These are phyloP conservation scores for Lizonia empirigonia DNA, from an alignment of 2,329 filamentous ascomycete genomes.

Conservation along the genomic window DNA sequence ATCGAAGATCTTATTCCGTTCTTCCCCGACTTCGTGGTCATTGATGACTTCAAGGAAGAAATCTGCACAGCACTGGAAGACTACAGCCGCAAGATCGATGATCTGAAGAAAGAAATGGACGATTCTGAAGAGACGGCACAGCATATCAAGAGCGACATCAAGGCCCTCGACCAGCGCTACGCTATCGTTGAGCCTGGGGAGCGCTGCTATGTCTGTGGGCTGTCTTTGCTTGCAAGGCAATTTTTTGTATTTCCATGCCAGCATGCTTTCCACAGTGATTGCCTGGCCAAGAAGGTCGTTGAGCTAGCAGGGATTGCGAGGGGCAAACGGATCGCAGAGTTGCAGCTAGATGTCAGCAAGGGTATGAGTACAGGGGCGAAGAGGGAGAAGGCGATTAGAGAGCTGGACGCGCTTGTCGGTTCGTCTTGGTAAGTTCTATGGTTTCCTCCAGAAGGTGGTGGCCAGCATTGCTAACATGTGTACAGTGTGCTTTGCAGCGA, in stretches of 20 bases:
- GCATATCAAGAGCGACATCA: slow-evolving; percentile 90
- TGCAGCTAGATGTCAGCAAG: slow-evolving; percentile 82
- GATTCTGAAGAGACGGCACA: slow-evolving; percentile 85
- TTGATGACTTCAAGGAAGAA: slow-evolving; percentile 99
- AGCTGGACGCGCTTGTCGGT: slow-evolving; percentile 90
- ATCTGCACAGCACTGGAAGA: slow-evolving; percentile 93
- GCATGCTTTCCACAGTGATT: slow-evolving; percentile 96
- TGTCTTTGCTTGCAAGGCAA: slow-evolving; percentile 85
- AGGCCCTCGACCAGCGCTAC: slow-evolving; percentile 83
- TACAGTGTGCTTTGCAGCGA: slow-evolving; percentile 89
- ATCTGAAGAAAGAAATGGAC: slow-evolving; percentile 91
- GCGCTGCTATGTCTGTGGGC: slow-evolving; percentile 84
- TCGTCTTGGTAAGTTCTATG: slow-evolving; percentile 74
- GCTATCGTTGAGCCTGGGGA: slow-evolving; percentile 97
- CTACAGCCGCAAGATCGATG: slow-evolving; percentile 89
- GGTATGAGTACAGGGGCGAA: slow-evolving; percentile 71
- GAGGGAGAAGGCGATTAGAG: slow-evolving; percentile 81
- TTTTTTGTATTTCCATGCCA: slow-evolving; percentile 99
- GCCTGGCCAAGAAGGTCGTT: slow-evolving; percentile 82
- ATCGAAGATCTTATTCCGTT: slow-evolving; percentile 98
- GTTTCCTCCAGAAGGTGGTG: background rate
- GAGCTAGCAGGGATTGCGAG: slow-evolving; percentile 78
- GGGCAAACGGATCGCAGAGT: slow-evolving; percentile 79
- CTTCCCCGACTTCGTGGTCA: slow-evolving; percentile 97
- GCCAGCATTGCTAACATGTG: slow-evolving; percentile 23